phyloP scores from a whole-genome alignment of 176 grass and related monocot genomes.

The Urochloa ruziziensis region DNA sequence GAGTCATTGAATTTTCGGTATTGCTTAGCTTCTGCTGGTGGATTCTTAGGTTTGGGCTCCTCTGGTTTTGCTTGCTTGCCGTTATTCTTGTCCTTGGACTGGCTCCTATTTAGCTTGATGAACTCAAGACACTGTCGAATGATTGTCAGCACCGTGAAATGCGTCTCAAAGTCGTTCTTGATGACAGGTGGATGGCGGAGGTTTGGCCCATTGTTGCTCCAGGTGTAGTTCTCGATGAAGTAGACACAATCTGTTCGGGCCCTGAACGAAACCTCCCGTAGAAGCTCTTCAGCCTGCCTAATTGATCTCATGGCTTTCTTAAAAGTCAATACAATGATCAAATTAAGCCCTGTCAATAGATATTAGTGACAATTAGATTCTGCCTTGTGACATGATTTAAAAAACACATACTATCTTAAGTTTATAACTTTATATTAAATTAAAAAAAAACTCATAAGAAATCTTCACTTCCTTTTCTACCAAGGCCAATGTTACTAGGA shows the following conservation, averaged over 20 bases:
- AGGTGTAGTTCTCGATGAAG: slow-evolving; percentile 89
- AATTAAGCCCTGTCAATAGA: slow-evolving; percentile 59
- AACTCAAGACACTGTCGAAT: slow-evolving; percentile 88
- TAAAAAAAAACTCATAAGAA: background rate
- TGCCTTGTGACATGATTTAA: background rate
- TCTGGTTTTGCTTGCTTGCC: background rate
- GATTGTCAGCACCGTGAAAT: slow-evolving; percentile 69
- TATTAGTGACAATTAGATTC: slow-evolving; percentile 1
- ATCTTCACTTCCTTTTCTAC: background rate
- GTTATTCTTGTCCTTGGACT: slow-evolving; percentile 28
- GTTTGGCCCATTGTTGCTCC: slow-evolving; percentile 36
- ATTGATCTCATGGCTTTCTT: slow-evolving; percentile 65
- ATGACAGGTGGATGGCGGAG: slow-evolving; percentile 44
- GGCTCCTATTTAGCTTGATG: slow-evolving; percentile 62
- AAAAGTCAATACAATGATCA: slow-evolving; percentile 78
- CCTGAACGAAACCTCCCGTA: slow-evolving; percentile 68
- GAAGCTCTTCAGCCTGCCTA: slow-evolving; percentile 71
- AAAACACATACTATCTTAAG: background rate
- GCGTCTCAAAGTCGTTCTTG: slow-evolving; percentile 79
- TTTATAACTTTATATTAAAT: too few species aligned
- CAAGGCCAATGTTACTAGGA: background rate
- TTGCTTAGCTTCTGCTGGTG: background rate
- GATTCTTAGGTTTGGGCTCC: background rate
- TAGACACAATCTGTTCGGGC: slow-evolving; percentile 80
- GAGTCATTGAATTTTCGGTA: background rate